These are phyloP conservation scores for Perkinsus olseni DNA, from an alignment of 169 alveolate genomes.

Conservation along the genomic window DNA sequence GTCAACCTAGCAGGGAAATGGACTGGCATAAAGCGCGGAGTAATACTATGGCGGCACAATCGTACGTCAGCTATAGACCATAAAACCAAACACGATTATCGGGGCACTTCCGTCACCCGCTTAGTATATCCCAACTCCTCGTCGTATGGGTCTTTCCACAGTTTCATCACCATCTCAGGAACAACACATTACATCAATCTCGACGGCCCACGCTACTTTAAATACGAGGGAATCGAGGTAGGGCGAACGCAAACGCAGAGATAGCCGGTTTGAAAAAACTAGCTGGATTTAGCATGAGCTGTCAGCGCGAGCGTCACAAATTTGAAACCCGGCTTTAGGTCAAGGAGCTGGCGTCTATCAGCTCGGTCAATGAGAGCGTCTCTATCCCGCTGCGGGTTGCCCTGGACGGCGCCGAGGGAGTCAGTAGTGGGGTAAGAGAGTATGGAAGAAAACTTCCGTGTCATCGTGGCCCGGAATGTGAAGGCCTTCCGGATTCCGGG, in stretches of 20 bases:
- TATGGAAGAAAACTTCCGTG: no score
- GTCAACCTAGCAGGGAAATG: neutral
- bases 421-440: neutral
- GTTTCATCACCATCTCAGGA: no score
- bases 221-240: neutral
- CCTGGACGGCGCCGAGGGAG: neutral
- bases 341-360: neutral
- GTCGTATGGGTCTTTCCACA: no score
- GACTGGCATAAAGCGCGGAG: neutral
- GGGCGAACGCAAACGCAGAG: neutral
- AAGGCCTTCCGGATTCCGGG: neutral
- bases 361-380: neutral
- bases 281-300: no score
- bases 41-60: neutral
- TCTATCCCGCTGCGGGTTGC: neutral
- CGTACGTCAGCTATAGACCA: neutral
- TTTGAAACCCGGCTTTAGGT: neutral
- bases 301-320: no score
- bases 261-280: neutral
- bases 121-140: no score
- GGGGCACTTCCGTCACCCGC: no score
- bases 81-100: no score
- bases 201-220: neutral
- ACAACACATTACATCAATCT: neutral
- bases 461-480: no score